A percentile compares a stretch with the other conserved stretches of the same genome.
phyloP scores from a whole-genome alignment of 2,329 filamentous ascomycete genomes.

The Hypocreales sp. region DNA sequence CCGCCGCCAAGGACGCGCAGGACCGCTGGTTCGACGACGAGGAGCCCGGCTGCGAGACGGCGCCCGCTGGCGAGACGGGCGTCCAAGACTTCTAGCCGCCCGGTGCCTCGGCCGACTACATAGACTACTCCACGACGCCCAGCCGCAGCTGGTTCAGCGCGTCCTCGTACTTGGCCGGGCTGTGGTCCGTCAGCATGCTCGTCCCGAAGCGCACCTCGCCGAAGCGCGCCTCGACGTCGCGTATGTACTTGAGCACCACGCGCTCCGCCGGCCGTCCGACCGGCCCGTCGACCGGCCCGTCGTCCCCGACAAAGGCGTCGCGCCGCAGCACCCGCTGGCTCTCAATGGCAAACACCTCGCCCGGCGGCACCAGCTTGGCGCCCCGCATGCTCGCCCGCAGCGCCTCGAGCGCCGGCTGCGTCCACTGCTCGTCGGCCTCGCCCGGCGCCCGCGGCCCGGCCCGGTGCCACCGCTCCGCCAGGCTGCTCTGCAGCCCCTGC shows the following conservation, averaged over 20 bases:
- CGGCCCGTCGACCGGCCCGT: slow-evolving; percentile 28
- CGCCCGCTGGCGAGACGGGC: slow-evolving; percentile 45
- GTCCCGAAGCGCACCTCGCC: slow-evolving; percentile 55
- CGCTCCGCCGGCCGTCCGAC: slow-evolving; percentile 52
- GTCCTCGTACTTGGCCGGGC: slow-evolving; percentile 57
- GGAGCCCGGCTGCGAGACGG: slow-evolving; percentile 47
- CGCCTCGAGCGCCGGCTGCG: slow-evolving; percentile 48
- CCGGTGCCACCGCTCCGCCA: slow-evolving; percentile 40
- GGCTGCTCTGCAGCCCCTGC: slow-evolving; percentile 44
- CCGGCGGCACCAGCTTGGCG: slow-evolving; percentile 56
- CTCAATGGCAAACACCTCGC: slow-evolving; percentile 62
- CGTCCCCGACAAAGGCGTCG: slow-evolving; percentile 40
- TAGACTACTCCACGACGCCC: slow-evolving; percentile 23
- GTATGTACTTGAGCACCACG: slow-evolving; percentile 54
- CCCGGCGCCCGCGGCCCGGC: slow-evolving; percentile 10
- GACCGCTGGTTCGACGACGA: slow-evolving; percentile 73
- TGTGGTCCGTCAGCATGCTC: slow-evolving; percentile 64
- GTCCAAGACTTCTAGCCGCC: slow-evolving; percentile 50
- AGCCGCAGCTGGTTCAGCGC: slow-evolving; percentile 44
- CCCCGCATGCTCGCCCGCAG: slow-evolving; percentile 53
- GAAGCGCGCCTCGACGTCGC: slow-evolving; percentile 56
- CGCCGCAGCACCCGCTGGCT: slow-evolving; percentile 50
- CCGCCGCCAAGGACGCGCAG: slow-evolving; percentile 43
- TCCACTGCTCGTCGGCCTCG: slow-evolving; percentile 52
- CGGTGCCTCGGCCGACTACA: no score